Evolutionary conservation across 2,329 filamentous ascomycete species (phyloP).

Genomic region (Diaporthe caulivora): DNA sequence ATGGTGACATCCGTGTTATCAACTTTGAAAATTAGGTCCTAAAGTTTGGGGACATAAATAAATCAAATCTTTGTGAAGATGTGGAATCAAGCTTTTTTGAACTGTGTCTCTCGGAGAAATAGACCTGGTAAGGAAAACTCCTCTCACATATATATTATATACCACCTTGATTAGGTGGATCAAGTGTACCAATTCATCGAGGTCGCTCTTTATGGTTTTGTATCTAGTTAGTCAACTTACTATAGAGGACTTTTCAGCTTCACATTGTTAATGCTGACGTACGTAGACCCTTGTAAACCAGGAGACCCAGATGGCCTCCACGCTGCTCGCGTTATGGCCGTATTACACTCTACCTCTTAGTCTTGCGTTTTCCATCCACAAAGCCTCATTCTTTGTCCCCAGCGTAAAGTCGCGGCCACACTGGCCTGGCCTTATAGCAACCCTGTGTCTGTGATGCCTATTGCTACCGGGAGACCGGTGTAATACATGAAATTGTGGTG

Average conservation of each 20-base stretch:
- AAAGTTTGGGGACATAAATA: too few relatives aligned
- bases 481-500: not conserved
- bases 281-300: not conserved
- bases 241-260: not conserved
- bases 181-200: not conserved
- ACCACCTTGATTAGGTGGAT: not conserved
- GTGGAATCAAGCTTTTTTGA: not conserved
- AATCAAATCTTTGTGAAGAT: not conserved
- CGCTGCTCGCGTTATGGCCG: too few relatives aligned
- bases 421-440: not conserved
- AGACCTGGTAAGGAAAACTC: not conserved
- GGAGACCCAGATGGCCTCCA: not conserved
- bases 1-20: not conserved
- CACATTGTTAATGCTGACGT: not conserved
- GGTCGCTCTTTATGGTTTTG: not conserved
- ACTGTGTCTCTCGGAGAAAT: not conserved
- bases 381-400: not conserved
- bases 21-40: accelerated
- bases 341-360: not conserved
- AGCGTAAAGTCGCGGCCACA: not conserved
- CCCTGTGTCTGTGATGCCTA: not conserved
- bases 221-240: not conserved
- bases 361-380: not conserved
- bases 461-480: not conserved
- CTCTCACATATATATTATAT: not conserved